A percentile compares a stretch with the other conserved stretches of the same genome.
phyloP scores from a whole-genome alignment of 306 rosid genomes.

The Alnus rubra region DNA sequence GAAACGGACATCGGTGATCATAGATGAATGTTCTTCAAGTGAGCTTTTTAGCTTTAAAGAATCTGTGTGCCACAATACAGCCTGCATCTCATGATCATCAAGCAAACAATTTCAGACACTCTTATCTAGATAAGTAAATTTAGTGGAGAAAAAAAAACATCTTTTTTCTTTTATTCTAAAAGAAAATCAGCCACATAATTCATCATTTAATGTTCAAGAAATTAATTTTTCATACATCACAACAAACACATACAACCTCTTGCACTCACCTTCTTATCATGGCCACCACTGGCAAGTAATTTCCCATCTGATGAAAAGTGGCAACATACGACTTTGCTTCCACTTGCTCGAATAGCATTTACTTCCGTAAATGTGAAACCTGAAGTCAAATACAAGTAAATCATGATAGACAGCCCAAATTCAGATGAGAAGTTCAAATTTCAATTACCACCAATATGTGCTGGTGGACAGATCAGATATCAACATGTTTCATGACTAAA shows the following conservation, averaged over 20 bases:
- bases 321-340: constrained; percentile 80
- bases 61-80: constrained; percentile 85
- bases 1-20: constrained; percentile 94
- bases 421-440: background rate
- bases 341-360: constrained; percentile 70
- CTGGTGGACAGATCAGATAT: background rate
- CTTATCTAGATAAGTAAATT: constrained; percentile 11
- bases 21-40: constrained; percentile 81
- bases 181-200: constrained; percentile 10
- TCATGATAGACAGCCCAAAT: background rate
- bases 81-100: constrained; percentile 52
- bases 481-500: background rate
- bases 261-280: constrained; percentile 82
- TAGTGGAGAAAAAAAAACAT: background rate
- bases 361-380: constrained; percentile 82
- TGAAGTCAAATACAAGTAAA: constrained; percentile 42
- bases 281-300: constrained; percentile 95
- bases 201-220: constrained; percentile 23
- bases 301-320: constrained; percentile 99
- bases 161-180: constrained; percentile 2
- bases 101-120: constrained; percentile 17
- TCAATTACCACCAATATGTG: background rate
- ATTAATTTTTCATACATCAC: background rate
- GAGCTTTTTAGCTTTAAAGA: constrained; percentile 65
- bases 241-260: background rate